Percentiles rank a stretch among this genome's conserved stretches.
These are phyloP conservation scores for Coemansia sp. DNA, from an alignment of 192 early-diverging fungal species.

Conservation along the genomic window DNA sequence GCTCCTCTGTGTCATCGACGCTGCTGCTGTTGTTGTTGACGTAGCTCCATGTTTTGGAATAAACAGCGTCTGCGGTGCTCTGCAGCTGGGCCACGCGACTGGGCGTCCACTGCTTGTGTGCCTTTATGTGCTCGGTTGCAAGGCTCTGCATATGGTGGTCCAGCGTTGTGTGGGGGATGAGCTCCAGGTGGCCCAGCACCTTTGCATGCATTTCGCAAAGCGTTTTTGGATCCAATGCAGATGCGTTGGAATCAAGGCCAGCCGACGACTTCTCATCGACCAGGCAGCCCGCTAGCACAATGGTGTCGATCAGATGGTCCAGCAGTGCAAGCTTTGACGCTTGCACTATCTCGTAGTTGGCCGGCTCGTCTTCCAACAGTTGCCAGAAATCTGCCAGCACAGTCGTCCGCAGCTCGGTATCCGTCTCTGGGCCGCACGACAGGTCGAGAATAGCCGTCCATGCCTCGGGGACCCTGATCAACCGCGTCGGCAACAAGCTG, in stretches of 20 bases:
- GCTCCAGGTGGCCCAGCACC: conserved; percentile 25
- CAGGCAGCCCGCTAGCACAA: conserved; percentile 29
- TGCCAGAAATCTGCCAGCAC: conserved; percentile 18
- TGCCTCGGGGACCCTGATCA: conserved; percentile 20
- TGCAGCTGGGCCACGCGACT: conserved; percentile 12
- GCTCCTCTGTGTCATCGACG: conserved; percentile 1
- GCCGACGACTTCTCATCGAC: conserved; percentile 7
- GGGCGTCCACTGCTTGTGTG: conserved; percentile 33
- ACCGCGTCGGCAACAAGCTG: conserved; percentile 24
- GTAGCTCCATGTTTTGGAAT: neutral
- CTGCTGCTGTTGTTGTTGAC: neutral
- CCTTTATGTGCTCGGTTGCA: conserved; percentile 26
- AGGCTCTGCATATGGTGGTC: conserved; percentile 30
- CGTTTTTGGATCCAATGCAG: neutral
- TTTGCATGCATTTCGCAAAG: conserved; percentile 10
- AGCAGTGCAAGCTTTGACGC: conserved; percentile 13
- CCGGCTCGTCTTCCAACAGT: conserved; percentile 36
- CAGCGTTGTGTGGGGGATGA: conserved; percentile 44
- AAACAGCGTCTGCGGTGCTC: neutral
- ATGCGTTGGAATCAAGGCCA: neutral
- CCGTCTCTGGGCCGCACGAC: conserved; percentile 20
- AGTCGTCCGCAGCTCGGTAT: conserved; percentile 20
- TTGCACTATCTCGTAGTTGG: conserved; percentile 19
- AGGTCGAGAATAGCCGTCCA: conserved; percentile 34
- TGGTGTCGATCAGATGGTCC: conserved; percentile 11